These are phyloP conservation scores for Aphanomyces cochlioides DNA, from an alignment of 352 stramenopile genomes.

Conservation along the genomic window DNA sequence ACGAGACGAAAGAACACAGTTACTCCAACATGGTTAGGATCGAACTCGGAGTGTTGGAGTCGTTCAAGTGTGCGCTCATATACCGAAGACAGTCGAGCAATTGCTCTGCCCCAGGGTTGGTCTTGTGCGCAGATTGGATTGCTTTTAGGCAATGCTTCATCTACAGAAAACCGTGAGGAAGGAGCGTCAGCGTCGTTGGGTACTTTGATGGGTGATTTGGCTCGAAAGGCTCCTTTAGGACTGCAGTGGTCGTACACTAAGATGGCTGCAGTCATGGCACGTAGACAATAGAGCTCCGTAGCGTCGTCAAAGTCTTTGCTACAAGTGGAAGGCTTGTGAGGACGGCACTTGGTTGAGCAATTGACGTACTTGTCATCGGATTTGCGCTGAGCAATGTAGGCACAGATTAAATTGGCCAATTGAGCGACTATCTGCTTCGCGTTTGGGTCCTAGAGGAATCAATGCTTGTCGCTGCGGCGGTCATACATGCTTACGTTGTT, in stretches of 20 bases:
- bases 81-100: conserved; percentile 52
- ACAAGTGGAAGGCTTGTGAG: not conserved
- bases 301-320: conserved; percentile 41
- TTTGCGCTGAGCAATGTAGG: conserved; percentile 36
- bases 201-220: conserved; percentile 59
- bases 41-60: conserved; percentile 45
- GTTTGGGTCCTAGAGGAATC: not conserved
- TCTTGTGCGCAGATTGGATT: conserved; percentile 41
- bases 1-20: not conserved
- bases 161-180: conserved; percentile 30
- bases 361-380: conserved; percentile 11
- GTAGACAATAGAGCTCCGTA: conserved; percentile 46
- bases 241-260: conserved; percentile 56
- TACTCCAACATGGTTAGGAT: conserved; percentile 43
- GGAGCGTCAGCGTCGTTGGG: not conserved
- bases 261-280: conserved; percentile 53
- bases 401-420: conserved; percentile 48
- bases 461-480: conserved; percentile 34
- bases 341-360: not conserved
- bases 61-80: conserved; percentile 53
- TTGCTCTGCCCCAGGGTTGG: conserved; percentile 37
- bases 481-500: conserved; percentile 33
- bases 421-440: conserved; percentile 38
- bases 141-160: conserved; percentile 61
- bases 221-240: conserved; percentile 45